Base-by-base conservation (phyloP, 495 filamentous ascomycete genomes). In the Neurospora sublineolata region DNA sequence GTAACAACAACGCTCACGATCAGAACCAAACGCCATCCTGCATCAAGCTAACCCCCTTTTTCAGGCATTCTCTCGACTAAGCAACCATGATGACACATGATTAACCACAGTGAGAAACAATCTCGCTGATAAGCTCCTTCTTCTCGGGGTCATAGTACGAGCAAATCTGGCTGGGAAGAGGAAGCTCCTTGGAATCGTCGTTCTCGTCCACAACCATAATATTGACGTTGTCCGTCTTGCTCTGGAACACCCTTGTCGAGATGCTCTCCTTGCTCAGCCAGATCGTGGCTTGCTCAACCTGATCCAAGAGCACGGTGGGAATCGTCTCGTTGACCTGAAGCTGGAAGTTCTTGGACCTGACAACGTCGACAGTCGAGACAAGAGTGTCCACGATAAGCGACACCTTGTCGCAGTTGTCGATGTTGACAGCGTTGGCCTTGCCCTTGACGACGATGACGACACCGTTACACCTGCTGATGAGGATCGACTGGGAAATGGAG, bases 401-500 rank as follows among this genome's bases (percentile, higher is more conserved):
- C 11, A 93, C 84, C n/a, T 91, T 89, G 27, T 82, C 88, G 73
- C 90, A 94, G 83, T 97, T 97, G 80, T 97, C 94, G 75, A 98
- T 85, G 23, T 94, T 93, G 73, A 99, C 90, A 14, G 94, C 93
- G 80, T 98, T 99, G 40, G 92, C 93, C 80, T 99, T 99, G 82
- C 91, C 93, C 71, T 86, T 88, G 75, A 99, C 83, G 74, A 94
- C 91, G 76, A 99, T 88, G 42, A 93, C 93, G n/a, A 90, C 91
- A 79, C 94, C 93, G 81, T 86, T 92, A 86, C 96, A 98, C 68
- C 90, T 89, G 75, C 90, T 90, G 81, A 99, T 94, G 76, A 98
- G 89, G 74, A 99, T 90, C 11, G 93, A 94, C 71, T 99, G 95
- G 73, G 89, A 87, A 80, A 95, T 90, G 60, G 87, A 83, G 8